Conservation (phyloP, 2,329 filamentous ascomycete genomes). For the Nemania serpens region DNA sequence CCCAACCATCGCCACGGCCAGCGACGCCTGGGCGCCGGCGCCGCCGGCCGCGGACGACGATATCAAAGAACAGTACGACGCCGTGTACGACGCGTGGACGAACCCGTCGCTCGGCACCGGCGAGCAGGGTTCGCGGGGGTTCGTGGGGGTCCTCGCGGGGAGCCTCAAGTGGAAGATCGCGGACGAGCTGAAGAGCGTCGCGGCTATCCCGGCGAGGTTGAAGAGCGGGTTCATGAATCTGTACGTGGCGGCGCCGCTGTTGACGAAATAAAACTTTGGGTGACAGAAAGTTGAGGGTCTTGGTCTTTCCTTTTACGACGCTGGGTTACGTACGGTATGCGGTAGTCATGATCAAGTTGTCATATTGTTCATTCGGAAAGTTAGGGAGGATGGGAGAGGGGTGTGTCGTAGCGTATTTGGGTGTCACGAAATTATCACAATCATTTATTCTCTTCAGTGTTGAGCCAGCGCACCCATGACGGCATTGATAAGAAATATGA, state of each 20-base stretch:
- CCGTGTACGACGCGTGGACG: constrained; percentile 5
- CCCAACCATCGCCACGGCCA: neutral
- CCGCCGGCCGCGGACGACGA: neutral
- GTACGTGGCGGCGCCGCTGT: constrained; percentile 22
- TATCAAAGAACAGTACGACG: neutral
- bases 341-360: too few relatives aligned
- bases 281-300: too few relatives aligned
- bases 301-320: too few relatives aligned
- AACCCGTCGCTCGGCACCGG: constrained; percentile 6
- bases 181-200: constrained; percentile 12
- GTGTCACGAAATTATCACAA: too few relatives aligned
- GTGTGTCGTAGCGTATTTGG: too few relatives aligned
- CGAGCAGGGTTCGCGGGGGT: neutral
- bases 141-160: neutral
- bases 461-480: too few relatives aligned
- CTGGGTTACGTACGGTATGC: too few relatives aligned
- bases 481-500: too few relatives aligned
- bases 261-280: constrained; percentile 1
- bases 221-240: constrained; percentile 13
- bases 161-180: constrained; percentile 7
- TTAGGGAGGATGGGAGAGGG: too few relatives aligned
- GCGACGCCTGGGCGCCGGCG: neutral
- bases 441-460: too few relatives aligned
- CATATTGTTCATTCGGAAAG: too few relatives aligned
- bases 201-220: constrained; percentile 17